These are phyloP conservation scores for Russula virescens DNA, from an alignment of 768 basidiomycete genomes.

Conservation along the genomic window DNA sequence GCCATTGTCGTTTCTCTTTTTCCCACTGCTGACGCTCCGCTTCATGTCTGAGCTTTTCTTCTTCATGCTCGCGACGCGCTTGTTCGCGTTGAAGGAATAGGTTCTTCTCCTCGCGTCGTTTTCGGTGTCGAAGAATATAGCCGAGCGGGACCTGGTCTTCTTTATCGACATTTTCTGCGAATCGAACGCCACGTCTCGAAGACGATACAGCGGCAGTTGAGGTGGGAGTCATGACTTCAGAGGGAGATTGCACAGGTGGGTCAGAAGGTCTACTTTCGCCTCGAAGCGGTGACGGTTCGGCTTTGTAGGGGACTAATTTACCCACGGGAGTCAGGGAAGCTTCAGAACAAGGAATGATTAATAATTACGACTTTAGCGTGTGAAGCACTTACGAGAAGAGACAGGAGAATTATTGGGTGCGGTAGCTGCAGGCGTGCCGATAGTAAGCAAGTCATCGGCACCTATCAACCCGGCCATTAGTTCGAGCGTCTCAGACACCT, in stretches of 20 bases:
- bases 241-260: slow-evolving; percentile 13
- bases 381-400: slow-evolving; percentile 10
- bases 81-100: slow-evolving; percentile 55
- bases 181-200: slow-evolving; percentile 51
- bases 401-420: background rate
- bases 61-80: slow-evolving; percentile 45
- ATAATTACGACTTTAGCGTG: slow-evolving; percentile 20
- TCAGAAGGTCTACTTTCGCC: slow-evolving; percentile 33
- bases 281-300: slow-evolving; percentile 48
- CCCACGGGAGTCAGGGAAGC: slow-evolving; percentile 19
- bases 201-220: background rate
- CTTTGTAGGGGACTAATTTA: slow-evolving; percentile 32
- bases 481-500: slow-evolving; percentile 22
- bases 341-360: slow-evolving; percentile 24
- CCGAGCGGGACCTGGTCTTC: slow-evolving; percentile 63
- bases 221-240: slow-evolving; percentile 9
- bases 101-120: slow-evolving; percentile 63
- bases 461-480: slow-evolving; percentile 11
- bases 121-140: slow-evolving; percentile 57
- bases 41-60: slow-evolving; percentile 36
- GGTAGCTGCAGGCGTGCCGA: background rate
- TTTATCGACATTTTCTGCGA: slow-evolving; percentile 53
- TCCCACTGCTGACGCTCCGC: slow-evolving; percentile 42
- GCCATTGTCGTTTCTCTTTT: slow-evolving; percentile 39
- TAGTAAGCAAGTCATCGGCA: slow-evolving; percentile 22